phyloP scores from a whole-genome alignment of 371 early-diverging fungal species.

The Mortierella sp. region DNA sequence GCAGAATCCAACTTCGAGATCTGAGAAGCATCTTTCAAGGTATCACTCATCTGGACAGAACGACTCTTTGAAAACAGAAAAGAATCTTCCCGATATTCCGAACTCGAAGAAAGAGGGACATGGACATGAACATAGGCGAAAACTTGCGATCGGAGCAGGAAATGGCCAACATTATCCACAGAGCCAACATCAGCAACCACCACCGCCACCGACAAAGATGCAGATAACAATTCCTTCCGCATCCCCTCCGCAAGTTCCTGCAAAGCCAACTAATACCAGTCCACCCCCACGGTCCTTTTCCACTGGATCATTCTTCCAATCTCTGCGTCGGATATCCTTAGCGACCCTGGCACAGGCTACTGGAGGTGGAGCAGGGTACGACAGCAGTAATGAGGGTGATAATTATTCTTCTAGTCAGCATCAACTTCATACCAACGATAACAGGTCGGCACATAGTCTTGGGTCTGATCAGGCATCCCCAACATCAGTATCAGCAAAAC shows the following conservation, averaged over 20 bases:
- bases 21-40: not conserved
- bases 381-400: too few species aligned
- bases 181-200: too few species aligned
- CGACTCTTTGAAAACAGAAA: slow-evolving; percentile 13
- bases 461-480: slow-evolving; percentile 3
- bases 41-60: too few species aligned
- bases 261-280: not conserved
- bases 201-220: too few species aligned
- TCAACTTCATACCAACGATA: not conserved
- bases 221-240: slow-evolving; percentile 1
- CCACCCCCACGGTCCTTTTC: slow-evolving; percentile 33
- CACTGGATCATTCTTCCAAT: slow-evolving; percentile 54
- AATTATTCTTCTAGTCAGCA: not conserved
- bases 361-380: too few species aligned
- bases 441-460: slow-evolving; percentile 5
- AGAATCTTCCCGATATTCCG: slow-evolving; percentile 19
- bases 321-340: slow-evolving; percentile 54
- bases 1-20: not conserved
- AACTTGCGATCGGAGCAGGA: not conserved
- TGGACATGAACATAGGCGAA: not conserved
- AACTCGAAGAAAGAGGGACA: slow-evolving; percentile 1
- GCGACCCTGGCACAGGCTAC: slow-evolving; percentile 43
- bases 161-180: too few species aligned
- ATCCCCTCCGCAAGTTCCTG: not conserved
- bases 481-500: slow-evolving; percentile 2